Base-by-base conservation (phyloP, 768 basidiomycete genomes). In the Serendipita sp. region DNA sequence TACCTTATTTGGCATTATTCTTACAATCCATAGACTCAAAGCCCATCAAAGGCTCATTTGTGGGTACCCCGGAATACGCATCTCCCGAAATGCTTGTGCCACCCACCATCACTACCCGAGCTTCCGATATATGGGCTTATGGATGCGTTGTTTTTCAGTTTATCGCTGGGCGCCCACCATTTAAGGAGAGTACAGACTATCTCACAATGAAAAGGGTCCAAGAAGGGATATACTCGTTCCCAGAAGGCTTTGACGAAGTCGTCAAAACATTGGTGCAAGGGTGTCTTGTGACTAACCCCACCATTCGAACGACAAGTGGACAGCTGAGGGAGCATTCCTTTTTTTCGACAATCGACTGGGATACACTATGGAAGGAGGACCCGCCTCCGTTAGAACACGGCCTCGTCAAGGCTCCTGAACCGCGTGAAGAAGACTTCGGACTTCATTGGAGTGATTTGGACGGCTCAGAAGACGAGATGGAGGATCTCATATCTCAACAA, bases 131-230 rank as follows among this genome's bases (percentile, higher is more conserved):
- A 8, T 99, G 95, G 95, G 90, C 93, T 3, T 79, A 96, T 30
- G 96, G 93, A 1, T 97, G 95, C 74, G 86, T 97, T 48, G 74
- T 98, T 24, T 98, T 84, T 74, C 94, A 97, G 73, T 86, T 97
- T 79, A 85, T 97, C 63, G 83, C 88, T 11, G 95, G 94, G 45
- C 83, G 83, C 46, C 94, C 94, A 68, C 89, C 93, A 1, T 99
- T 99, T 77, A 83, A 89, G 67, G 93, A 88, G 3, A 78, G 85
- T 3, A 92, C 93, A 0, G 92, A 97, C 66, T 97, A 94, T 71
- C 82, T 96, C 66, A 96, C 89, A 37, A 94, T 92, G 82, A 87
- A 96, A 71, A 92, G 92, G 76, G 90, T 98, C 75, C 88, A 93
- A 74, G 80, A 83, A 51, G 78, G 89, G 54, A 88, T 95, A 51